Evolutionary conservation across 257 asterid genomes (phyloP), one percentile per base, ranked within the genome.

Genomic region (Rauvolfia tetraphylla): DNA sequence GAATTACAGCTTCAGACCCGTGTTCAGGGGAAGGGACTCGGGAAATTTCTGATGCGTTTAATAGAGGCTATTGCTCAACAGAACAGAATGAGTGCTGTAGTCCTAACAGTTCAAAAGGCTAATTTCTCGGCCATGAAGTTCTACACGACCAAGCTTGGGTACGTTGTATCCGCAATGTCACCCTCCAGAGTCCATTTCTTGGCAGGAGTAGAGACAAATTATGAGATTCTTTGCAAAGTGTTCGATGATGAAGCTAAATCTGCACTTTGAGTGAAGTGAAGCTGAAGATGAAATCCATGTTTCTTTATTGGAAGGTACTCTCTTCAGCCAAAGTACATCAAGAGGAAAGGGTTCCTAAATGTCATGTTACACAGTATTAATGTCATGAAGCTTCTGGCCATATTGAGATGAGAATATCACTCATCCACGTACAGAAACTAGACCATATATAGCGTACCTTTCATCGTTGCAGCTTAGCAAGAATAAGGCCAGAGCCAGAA

Each of bases 21-120:
- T 77, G 83, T 87, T 81, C 99, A 95, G 80, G 97, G 97, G 65
- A 95, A 90, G 85, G 99, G 98, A 56, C 74, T 92, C 25, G 99
- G 99, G 41, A 85, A 84, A 42, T 89, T 85, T 84, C 80, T 95
- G 80, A 92, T 95, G 98, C 84, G 88, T 72, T 76, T 92, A 65
- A 86, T 95, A 41, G 96, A 95, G 82, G 89, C 85, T 72, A 91
- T 95, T 89, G 98, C 96, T 85, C 68, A 81, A 53, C 90, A 94
- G 98, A 86, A 75, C 65, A 79, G 78, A 85, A 88, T 95, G 99
- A 86, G 89, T 44, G 97, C 98, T 73, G 94, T 95, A 78, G 81
- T 91, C 86, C 89, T 95, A 48, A 95, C 99, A 22, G 98, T 95
- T 75, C 99, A 95, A 80, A 92, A 78, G 82, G 86, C 90, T 79